These are phyloP conservation scores for Suillus fuscotomentosus DNA, from an alignment of 768 basidiomycete genomes.

Conservation along the genomic window DNA sequence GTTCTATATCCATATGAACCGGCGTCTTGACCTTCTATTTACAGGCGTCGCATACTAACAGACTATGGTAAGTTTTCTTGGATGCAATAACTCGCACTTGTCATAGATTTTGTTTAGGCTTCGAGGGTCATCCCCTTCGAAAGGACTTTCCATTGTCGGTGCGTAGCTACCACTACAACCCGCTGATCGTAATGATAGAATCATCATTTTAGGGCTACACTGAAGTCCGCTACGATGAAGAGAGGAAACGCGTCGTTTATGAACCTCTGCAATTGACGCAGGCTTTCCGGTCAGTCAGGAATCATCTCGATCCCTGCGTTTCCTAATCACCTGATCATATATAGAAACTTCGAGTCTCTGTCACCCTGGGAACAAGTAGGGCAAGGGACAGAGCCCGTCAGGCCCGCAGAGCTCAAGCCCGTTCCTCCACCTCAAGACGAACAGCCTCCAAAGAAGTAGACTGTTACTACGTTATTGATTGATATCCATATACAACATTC, in stretches of 20 bases:
- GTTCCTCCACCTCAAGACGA: slow-evolving; percentile 73
- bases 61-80: slow-evolving; percentile 73
- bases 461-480: not conserved
- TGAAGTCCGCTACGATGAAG: slow-evolving; percentile 97
- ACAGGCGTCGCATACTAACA: slow-evolving; percentile 92
- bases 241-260: slow-evolving; percentile 94
- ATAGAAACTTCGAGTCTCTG: slow-evolving; percentile 88
- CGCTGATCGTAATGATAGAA: not conserved
- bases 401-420: slow-evolving; percentile 74
- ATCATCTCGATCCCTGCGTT: not conserved
- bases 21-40: not conserved
- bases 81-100: not conserved
- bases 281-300: slow-evolving; percentile 78
- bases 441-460: slow-evolving; percentile 78
- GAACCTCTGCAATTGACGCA: slow-evolving; percentile 97
- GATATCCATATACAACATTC: slow-evolving; percentile 4
- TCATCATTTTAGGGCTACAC: slow-evolving; percentile 79
- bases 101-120: slow-evolving; percentile 47
- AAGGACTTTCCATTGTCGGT: slow-evolving; percentile 99
- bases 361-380: slow-evolving; percentile 98
- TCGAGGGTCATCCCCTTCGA: slow-evolving; percentile 95
- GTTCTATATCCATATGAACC: not conserved
- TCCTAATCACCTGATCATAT: not conserved
- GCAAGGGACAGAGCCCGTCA: slow-evolving; percentile 48
- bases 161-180: slow-evolving; percentile 23